phyloP scores from a whole-genome alignment of 148 eudicot genomes.

The Simmondsia chinensis region DNA sequence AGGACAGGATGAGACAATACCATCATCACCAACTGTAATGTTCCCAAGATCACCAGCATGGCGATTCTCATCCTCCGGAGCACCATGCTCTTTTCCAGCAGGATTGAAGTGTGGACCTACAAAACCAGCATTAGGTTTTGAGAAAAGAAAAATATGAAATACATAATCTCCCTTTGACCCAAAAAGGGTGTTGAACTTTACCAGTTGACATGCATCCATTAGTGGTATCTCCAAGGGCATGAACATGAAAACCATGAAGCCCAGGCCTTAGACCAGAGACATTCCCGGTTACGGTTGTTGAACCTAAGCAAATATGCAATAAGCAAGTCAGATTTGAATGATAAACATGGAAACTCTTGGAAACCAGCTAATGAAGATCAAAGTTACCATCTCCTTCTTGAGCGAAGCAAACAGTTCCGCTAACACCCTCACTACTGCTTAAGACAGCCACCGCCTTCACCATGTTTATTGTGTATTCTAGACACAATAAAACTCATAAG shows the following conservation, averaged over 20 bases:
- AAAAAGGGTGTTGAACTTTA: constrained; percentile 10
- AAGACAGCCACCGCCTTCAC: constrained; percentile 90
- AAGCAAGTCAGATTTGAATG: too few relatives aligned
- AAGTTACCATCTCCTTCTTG: constrained; percentile 81
- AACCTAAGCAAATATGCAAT: constrained; percentile 37
- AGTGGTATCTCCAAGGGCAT: constrained; percentile 97
- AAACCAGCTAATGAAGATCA: not conserved
- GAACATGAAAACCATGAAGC: constrained; percentile 96
- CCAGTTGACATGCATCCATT: constrained; percentile 99
- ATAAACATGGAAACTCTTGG: not conserved
- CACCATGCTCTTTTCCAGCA: constrained; percentile 82
- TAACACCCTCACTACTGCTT: constrained; percentile 57
- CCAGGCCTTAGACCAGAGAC: constrained; percentile 87
- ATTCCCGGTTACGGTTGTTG: constrained; percentile 75
- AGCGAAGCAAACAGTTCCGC: constrained; percentile 61
- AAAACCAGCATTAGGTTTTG: constrained; percentile 5
- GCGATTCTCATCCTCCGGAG: constrained; percentile 83
- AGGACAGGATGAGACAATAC: constrained; percentile 24
- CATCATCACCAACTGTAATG: constrained; percentile 86
- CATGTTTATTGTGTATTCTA: constrained; percentile 72
- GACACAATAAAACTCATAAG: constrained; percentile 3
- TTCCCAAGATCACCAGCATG: constrained; percentile 99
- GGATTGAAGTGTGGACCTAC: constrained; percentile 97
- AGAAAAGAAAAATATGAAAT: not conserved
- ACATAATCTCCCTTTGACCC: too few relatives aligned